Conservation (phyloP, 1,284 basidiomycete genomes). For the Trichosporon asahii region DNA sequence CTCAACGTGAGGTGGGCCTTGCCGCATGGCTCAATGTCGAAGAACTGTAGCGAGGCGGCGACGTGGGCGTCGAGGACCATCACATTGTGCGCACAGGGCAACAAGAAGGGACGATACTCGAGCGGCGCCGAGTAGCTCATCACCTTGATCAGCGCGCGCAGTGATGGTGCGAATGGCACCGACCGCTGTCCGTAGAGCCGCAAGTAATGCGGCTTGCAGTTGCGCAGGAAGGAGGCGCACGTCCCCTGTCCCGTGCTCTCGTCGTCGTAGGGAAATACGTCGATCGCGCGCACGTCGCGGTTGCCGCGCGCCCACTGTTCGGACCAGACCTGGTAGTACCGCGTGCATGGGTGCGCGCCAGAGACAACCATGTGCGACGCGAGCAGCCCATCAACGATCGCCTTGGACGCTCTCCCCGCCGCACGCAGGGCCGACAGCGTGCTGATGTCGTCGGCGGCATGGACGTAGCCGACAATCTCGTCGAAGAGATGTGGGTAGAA, state of each 20-base stretch:
- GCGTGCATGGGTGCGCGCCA: not conserved
- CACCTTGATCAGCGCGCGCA: not conserved
- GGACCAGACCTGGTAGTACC: not conserved
- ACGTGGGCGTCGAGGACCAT: not conserved
- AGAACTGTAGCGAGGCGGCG: not conserved
- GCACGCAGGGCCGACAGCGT: not conserved
- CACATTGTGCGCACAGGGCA: not conserved
- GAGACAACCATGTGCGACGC: not conserved
- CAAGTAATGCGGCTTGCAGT: not conserved
- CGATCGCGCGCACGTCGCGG: not conserved
- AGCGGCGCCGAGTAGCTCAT: not conserved
- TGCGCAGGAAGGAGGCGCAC: not conserved
- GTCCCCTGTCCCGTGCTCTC: not conserved
- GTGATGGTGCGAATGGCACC: not conserved
- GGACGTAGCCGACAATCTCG: not conserved
- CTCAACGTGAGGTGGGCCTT: not conserved
- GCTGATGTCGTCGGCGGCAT: not conserved
- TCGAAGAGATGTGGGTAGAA: slow-evolving; percentile 4
- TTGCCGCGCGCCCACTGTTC: not conserved
- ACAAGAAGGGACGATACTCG: not conserved
- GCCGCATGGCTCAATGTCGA: not conserved
- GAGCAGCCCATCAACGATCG: not conserved
- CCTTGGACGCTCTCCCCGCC: not conserved
- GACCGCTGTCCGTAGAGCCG: not conserved
- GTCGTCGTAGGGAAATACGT: not conserved